Evolutionary conservation across 2,329 filamentous ascomycete genomes (phyloP), one percentile per base, ranked within the genome.

Genomic region (Mariannaea sp.): DNA sequence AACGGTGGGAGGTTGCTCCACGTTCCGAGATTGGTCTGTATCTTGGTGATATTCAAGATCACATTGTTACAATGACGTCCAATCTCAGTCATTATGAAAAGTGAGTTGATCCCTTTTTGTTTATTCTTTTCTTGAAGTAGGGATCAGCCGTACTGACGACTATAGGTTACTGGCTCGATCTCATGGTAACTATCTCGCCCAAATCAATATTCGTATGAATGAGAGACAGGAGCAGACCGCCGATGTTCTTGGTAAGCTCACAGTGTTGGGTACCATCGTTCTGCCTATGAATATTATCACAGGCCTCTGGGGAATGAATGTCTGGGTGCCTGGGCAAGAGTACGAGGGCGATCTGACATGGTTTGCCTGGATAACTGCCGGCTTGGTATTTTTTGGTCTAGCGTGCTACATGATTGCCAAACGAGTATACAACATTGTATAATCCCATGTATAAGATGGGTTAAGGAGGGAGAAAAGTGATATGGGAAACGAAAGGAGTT

Each of bases 281-380:
- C 78, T 99, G 51, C 94, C 94, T 9, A 96, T 99, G 92, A 99
- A 99, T 71, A 96, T 99, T 69, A 93, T 99, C 66, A 97, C 94
- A 2, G 94, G 94, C 62, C 85, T 97, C 66, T 99, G 93, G 92
- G 94, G 93, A 45, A 97, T 97, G 93, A 99, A 99, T 78, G 89
- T 93, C 29, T 91, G 90, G 79, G 94, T 99, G 0, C 94, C 94
- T 0, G 94, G 94, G 2, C 93, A 97, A 71, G 88, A 93, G 39
- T 77, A 86, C 54, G 91, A 95, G 60, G 81, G 80, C 13, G 88
- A 88, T 65, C 74, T 93, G 45, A 77, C 76, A 19, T 94, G 89
- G 89, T 94, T 92, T 70, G 84, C 80, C 69, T 84, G 79, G 51
- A 85, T 87, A 65, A 94, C 92, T 1, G 88, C 79, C 1, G 89